These are phyloP conservation scores for Neurospora crassa DNA, from an alignment of 2,329 filamentous ascomycete genomes.

Conservation along the genomic window DNA sequence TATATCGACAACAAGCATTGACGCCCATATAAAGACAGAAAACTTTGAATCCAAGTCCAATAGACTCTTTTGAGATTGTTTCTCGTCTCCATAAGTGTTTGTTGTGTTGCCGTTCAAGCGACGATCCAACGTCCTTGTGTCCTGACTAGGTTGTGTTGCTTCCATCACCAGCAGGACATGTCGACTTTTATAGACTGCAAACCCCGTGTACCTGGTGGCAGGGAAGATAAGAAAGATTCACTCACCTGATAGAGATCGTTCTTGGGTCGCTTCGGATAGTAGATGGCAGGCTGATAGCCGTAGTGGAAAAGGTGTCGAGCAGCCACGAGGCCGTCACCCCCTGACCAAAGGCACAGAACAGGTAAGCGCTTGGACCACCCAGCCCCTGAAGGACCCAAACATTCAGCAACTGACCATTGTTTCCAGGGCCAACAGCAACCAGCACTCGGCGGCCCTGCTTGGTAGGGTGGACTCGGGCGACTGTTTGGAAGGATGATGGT, in stretches of 20 bases:
- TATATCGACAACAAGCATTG: background rate
- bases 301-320: slow-evolving; percentile 87
- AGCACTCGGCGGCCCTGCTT: slow-evolving; percentile 63
- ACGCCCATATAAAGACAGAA: background rate
- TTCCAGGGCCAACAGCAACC: slow-evolving; percentile 81
- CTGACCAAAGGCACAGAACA: slow-evolving; percentile 36
- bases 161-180: no score
- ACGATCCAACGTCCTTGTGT: background rate
- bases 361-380: slow-evolving; percentile 14
- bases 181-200: background rate
- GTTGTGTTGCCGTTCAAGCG: background rate
- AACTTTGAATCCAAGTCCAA: background rate
- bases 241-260: slow-evolving; percentile 78
- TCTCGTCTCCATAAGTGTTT: background rate
- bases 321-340: slow-evolving; percentile 89
- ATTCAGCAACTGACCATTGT: slow-evolving; percentile 44
- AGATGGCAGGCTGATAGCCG: slow-evolving; percentile 80
- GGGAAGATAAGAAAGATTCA: background rate
- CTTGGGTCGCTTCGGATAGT: slow-evolving; percentile 87
- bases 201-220: background rate
- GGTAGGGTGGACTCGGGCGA: slow-evolving; percentile 75
- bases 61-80: background rate
- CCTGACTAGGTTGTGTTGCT: background rate
- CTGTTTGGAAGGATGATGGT: slow-evolving; percentile 30
- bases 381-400: slow-evolving; percentile 4